Conservation (phyloP, 2,329 filamentous ascomycete genomes). For the Sporothrix brasiliensis region DNA sequence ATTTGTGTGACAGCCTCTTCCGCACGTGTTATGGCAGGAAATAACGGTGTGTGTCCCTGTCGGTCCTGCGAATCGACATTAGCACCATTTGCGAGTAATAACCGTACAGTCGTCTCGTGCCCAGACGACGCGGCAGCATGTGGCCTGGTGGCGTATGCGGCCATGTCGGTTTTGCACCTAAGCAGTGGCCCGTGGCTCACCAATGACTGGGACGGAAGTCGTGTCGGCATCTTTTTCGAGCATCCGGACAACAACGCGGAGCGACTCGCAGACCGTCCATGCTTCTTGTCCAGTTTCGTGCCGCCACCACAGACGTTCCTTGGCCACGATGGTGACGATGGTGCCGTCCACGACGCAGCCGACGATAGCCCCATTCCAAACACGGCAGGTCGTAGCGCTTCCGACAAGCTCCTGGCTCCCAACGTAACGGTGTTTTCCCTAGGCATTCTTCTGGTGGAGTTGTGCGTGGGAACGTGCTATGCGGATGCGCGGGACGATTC, state of each 20-base stretch:
- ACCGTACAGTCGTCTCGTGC: too few relatives aligned
- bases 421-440: neutral
- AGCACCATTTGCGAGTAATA: too few relatives aligned
- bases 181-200: neutral
- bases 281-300: neutral
- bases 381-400: neutral
- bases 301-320: neutral
- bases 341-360: neutral
- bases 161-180: neutral
- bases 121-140: too few relatives aligned
- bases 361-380: neutral
- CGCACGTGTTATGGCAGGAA: too few relatives aligned
- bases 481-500: neutral
- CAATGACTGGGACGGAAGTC: neutral
- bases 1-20: too few relatives aligned
- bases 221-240: neutral
- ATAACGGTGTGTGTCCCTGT: too few relatives aligned
- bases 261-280: neutral
- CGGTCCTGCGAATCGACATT: too few relatives aligned
- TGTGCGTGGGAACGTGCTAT: neutral
- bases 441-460: neutral
- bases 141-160: neutral
- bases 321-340: neutral
- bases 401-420: neutral
- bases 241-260: neutral